A percentile compares a stretch with the other conserved stretches of the same genome.
phyloP scores from a whole-genome alignment of 2,329 filamentous ascomycete species.

The Aschersonia sp. region DNA sequence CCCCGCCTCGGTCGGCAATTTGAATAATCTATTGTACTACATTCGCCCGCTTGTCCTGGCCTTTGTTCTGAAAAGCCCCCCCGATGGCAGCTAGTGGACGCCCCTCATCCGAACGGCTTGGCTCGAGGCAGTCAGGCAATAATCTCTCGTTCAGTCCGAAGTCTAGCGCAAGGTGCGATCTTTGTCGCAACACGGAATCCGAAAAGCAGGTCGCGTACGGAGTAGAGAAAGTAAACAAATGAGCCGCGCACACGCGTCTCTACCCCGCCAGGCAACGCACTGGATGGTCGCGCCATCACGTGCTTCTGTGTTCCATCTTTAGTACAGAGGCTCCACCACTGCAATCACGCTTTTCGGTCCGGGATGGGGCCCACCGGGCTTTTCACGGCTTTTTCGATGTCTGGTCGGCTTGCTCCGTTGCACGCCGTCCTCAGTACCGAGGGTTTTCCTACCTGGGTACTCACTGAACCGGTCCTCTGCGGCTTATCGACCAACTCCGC shows the following conservation, averaged over 20 bases:
- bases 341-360: not conserved
- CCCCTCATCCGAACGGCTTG: not conserved
- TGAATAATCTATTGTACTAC: not conserved
- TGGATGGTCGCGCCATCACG: constrained; percentile 7
- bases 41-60: not conserved
- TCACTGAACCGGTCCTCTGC: not conserved
- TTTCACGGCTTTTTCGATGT: not conserved
- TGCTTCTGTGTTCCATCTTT: not conserved
- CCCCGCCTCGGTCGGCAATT: not conserved
- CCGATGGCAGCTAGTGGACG: not conserved
- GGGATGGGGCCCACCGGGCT: not conserved
- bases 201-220: not conserved
- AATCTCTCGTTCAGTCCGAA: not conserved
- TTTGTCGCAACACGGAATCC: not conserved
- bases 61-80: not conserved
- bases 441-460: not conserved
- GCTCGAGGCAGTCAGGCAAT: too few species aligned
- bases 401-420: not conserved
- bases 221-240: constrained; percentile 10
- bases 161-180: not conserved
- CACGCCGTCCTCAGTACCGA: not conserved
- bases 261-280: constrained; percentile 7
- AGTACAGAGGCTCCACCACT: not conserved
- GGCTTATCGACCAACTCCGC: not conserved
- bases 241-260: constrained; percentile 5